phyloP scores from a whole-genome alignment of 2,329 filamentous ascomycete genomes.

The Aspergillus sclerotialis region DNA sequence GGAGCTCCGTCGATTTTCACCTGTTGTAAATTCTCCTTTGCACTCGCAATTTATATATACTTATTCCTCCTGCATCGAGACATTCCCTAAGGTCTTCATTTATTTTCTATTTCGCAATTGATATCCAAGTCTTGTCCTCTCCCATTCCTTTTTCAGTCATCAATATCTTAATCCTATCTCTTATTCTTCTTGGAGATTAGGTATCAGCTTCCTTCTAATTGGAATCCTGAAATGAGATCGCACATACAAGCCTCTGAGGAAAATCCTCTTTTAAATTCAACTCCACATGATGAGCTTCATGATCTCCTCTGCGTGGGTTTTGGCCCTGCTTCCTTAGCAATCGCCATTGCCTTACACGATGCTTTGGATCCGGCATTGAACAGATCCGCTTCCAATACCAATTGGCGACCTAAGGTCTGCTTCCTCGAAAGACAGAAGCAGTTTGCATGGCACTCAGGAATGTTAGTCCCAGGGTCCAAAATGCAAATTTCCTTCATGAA shows the following conservation, averaged over 20 bases:
- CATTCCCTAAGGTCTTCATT: no score
- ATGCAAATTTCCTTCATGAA: slow-evolving; percentile 99
- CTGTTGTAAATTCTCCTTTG: no score
- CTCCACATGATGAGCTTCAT: slow-evolving; percentile 58
- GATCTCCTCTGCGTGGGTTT: slow-evolving; percentile 91
- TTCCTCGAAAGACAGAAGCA: slow-evolving; percentile 79
- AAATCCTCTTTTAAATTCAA: slow-evolving; percentile 45
- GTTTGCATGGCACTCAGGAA: slow-evolving; percentile 92
- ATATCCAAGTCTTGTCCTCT: background rate
- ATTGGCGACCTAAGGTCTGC: slow-evolving; percentile 59
- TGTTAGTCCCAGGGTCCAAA: slow-evolving; percentile 85
- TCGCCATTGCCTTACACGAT: slow-evolving; percentile 85
- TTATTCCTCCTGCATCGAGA: no score
- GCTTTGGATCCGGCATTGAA: slow-evolving; percentile 47
- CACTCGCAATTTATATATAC: no score
- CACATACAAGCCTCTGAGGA: slow-evolving; percentile 12
- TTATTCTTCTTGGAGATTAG: slow-evolving; percentile 11
- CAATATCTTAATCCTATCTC: background rate
- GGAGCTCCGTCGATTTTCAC: no score
- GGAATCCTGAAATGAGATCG: slow-evolving; percentile 15
- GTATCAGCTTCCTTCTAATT: slow-evolving; percentile 18
- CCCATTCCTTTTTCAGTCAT: background rate
- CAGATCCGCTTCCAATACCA: slow-evolving; percentile 30
- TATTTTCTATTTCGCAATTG: background rate
- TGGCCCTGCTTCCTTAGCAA: slow-evolving; percentile 80